Evolutionary conservation across 2,329 filamentous ascomycete species (phyloP).

Genomic region (Penicillium hesseltinei): DNA sequence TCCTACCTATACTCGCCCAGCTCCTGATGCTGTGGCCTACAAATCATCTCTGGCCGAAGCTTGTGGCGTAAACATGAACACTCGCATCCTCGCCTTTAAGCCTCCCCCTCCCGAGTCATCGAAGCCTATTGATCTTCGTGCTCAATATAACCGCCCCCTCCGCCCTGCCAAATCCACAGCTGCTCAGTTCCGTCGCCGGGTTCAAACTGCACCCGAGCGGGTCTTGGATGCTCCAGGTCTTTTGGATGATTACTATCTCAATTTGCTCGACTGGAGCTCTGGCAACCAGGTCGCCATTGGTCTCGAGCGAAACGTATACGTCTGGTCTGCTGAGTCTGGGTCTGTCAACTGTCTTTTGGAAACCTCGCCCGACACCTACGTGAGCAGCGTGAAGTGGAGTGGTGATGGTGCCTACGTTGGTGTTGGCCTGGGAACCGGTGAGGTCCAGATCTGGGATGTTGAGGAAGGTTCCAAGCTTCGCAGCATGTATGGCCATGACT

Average conservation of each 20-base stretch:
- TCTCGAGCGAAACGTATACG: slow-evolving; percentile 93
- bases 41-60: slow-evolving; percentile 87
- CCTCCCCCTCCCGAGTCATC: slow-evolving; percentile 96
- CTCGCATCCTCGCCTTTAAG: slow-evolving; percentile 97
- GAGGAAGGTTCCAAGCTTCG: slow-evolving; percentile 92
- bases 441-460: slow-evolving; percentile 99
- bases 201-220: slow-evolving; percentile 91
- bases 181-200: slow-evolving; percentile 85
- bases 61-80: slow-evolving; percentile 89
- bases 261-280: slow-evolving; percentile 96
- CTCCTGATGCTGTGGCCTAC: slow-evolving; percentile 85
- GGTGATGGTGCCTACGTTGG: slow-evolving; percentile 95
- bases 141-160: slow-evolving; percentile 96
- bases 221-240: slow-evolving; percentile 94
- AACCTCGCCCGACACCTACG: slow-evolving; percentile 84
- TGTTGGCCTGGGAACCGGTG: slow-evolving; percentile 89
- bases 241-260: slow-evolving; percentile 98
- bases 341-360: slow-evolving; percentile 86
- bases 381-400: slow-evolving; percentile 98
- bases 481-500: slow-evolving; percentile 97
- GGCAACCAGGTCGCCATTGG: slow-evolving; percentile 98
- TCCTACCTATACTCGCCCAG: slow-evolving; percentile 68
- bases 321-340: slow-evolving; percentile 96
- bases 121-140: slow-evolving; percentile 94
- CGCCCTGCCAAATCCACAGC: slow-evolving; percentile 71